phyloP scores from a whole-genome alignment of 495 filamentous ascomycete species.

The Aspergillus diversus region DNA sequence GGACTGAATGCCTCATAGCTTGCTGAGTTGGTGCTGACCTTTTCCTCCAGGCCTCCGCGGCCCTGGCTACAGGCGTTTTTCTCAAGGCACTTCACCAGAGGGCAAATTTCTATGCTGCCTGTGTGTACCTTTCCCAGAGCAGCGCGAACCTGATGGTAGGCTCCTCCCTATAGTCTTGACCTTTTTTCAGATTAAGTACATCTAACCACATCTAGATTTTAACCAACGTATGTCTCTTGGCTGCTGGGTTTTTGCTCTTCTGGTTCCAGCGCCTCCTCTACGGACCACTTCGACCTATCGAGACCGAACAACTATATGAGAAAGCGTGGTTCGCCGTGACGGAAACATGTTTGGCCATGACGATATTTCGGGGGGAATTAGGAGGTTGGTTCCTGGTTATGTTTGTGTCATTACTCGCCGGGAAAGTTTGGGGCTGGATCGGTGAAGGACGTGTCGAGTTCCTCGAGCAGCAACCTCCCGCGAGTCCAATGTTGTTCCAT shows the following conservation, averaged over 20 bases:
- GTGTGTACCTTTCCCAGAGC: constrained; percentile 93
- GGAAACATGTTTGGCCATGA: constrained; percentile 97
- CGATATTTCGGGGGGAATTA: constrained; percentile 95
- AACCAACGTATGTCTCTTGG: constrained; percentile 81
- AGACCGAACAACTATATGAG: constrained; percentile 96
- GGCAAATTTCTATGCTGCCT: constrained; percentile 96
- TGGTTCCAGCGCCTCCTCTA: constrained; percentile 89
- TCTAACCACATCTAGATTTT: constrained; percentile 63
- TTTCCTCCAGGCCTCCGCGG: constrained; percentile 64
- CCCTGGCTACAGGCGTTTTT: constrained; percentile 79
- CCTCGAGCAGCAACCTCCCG: constrained; percentile 91
- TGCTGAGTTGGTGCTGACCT: constrained; percentile 13
- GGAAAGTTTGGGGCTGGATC: constrained; percentile 98
- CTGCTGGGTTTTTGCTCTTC: constrained; percentile 76
- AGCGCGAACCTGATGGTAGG: constrained; percentile 90
- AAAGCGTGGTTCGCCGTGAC: constrained; percentile 97
- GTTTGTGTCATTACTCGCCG: constrained; percentile 89
- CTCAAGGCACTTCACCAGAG: constrained; percentile 91
- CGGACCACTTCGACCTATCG: constrained; percentile 86
- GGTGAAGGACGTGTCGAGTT: constrained; percentile 92
- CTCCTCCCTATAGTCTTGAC: constrained; percentile 10
- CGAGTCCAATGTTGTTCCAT: constrained; percentile 90
- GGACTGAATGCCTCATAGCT: constrained; percentile 11
- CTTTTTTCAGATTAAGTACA: neutral
- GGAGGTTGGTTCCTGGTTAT: constrained; percentile 93